Base-by-base conservation (phyloP, 1,139 yeast species). In the Candida gigantensis region DNA sequence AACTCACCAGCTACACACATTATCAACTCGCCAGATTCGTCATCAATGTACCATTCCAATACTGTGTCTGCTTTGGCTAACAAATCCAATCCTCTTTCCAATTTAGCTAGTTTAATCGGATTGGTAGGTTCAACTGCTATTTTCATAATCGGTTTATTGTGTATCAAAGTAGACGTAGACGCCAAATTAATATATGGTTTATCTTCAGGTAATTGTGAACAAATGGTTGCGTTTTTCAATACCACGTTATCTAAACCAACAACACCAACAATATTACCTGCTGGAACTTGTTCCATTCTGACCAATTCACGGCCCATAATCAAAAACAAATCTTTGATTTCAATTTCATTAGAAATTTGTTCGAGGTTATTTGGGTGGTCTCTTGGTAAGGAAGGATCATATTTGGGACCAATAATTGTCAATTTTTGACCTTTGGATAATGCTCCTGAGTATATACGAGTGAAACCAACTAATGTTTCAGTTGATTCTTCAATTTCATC, bases 1-100 rank as follows among this genome's bases (percentile, higher is more conserved):
- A 90, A 71, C 58, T 90, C 97, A 36, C 97, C 97, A n/a, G 97
- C 96, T 12, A 95, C 89, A 44, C 95, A 85, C 50, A 90, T 69
- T 47, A 90, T 88, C 51, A 85, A 85, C 58, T 90, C 97, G 42
- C 97, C 97, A 8, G 84, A 81, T 39, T 71, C 76, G 47, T 87
- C 96, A 51, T 86, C 92, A 29, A 86, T 70, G 51, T 78, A 84
- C 48, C 90, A 85, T 52, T 87, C 89, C 24, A 89, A 90, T 51
- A 95, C 92, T 1, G 97, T 96, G 58, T 90, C 97, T 1, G 97
- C 92, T 47, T 81, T 83, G 39, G 92, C 81, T 32, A 94, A 69
- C 40, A 88, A 65, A 43, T 79, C 81, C 41, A 94, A 69, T 0
- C 98, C 99, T 27, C 72, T 70, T 40, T 84, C 95, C 32, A 94